Base-by-base conservation (phyloP, 768 basidiomycete species). In the Omphalotus guepiniiformis region DNA sequence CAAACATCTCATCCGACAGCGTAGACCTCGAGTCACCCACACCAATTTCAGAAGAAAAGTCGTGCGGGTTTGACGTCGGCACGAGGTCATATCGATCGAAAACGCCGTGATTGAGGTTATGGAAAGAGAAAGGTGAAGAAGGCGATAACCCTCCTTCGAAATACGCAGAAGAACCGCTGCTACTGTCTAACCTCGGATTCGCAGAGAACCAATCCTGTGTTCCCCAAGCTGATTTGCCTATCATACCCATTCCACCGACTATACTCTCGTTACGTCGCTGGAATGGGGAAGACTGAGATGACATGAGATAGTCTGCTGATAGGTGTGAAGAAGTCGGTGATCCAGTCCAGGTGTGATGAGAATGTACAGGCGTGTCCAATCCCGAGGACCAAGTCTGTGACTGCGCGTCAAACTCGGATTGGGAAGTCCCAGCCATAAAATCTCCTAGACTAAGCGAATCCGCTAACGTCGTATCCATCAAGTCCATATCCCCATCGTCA, bases 161-260 rank as follows among this genome's bases (percentile, higher is more conserved):
- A 42, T 67, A 68, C 49, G 71, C 64, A 18, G 71, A 70, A 15
- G 71, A 73, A 42, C 61, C 65, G 55, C 68, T 70, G 13, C 64
- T 64, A 39, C 74, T 74, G 51, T 88, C 87, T n/a, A 91, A 73
- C 0, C 88, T 74, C 6, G 88, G 88, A 58, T 91, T 90, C 21
- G 84, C 73, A 19, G 85, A 88, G 52, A 91, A 79, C 88, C 88
- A 91, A 65, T 89, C 88, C 37, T 82, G 76, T 9, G 84, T 74
- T 3, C 85, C 86, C 88, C 88, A 91, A 0, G 88, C 85, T 6
- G 85, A 87, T 63, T 89, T 88, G 35, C 88, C 88, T 44, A 91
- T 89, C 70, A 84, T 88, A 48, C 70, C 71, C 52, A 70, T 59
- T 12, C 60, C 61, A 38, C 58, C 64, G 40, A 53, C 54, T 6